Evolutionary conservation across 2,329 filamentous ascomycete genomes (phyloP).

Genomic region (Trichoderma pleuroti): DNA sequence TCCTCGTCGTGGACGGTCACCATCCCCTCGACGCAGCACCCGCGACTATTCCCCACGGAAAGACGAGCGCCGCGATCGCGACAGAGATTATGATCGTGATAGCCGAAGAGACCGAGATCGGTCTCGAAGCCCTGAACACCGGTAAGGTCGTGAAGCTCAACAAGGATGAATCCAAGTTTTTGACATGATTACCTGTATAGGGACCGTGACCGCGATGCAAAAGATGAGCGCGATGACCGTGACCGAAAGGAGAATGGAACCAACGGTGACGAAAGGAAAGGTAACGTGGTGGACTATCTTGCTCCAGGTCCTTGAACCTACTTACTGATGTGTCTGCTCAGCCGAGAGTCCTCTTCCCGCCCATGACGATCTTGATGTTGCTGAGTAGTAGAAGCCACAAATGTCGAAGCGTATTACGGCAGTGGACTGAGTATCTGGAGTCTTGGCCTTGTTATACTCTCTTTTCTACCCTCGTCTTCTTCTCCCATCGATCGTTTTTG

Average conservation of each 20-base stretch:
- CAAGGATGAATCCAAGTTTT: not conserved
- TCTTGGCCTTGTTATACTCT: not conserved
- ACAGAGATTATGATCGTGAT: slow-evolving; percentile 74
- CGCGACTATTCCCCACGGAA: slow-evolving; percentile 84
- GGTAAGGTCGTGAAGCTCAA: slow-evolving; percentile 38
- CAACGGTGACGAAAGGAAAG: slow-evolving; percentile 88
- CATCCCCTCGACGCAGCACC: slow-evolving; percentile 71
- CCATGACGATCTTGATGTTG: slow-evolving; percentile 94
- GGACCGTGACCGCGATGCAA: slow-evolving; percentile 54
- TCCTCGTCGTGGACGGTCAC: slow-evolving; percentile 67
- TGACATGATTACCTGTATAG: slow-evolving; percentile 36
- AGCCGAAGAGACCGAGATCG: slow-evolving; percentile 73
- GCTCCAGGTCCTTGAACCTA: not conserved
- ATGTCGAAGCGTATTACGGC: slow-evolving; percentile 4
- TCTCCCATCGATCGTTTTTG: not conserved
- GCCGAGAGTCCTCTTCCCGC: slow-evolving; percentile 74
- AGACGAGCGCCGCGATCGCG: slow-evolving; percentile 78
- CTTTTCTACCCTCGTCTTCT: not conserved
- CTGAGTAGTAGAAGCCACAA: slow-evolving; percentile 55
- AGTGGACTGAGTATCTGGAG: not conserved
- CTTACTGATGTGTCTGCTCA: slow-evolving; percentile 12
- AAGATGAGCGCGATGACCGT: slow-evolving; percentile 67
- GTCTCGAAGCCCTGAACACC: slow-evolving; percentile 65
- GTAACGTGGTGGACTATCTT: slow-evolving; percentile 45
- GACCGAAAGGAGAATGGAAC: slow-evolving; percentile 72